Percentiles rank a stretch among this genome's conserved stretches.
These are phyloP conservation scores for Apophysomyces ossiformis DNA, from an alignment of 371 early-diverging fungal genomes.

Conservation along the genomic window DNA sequence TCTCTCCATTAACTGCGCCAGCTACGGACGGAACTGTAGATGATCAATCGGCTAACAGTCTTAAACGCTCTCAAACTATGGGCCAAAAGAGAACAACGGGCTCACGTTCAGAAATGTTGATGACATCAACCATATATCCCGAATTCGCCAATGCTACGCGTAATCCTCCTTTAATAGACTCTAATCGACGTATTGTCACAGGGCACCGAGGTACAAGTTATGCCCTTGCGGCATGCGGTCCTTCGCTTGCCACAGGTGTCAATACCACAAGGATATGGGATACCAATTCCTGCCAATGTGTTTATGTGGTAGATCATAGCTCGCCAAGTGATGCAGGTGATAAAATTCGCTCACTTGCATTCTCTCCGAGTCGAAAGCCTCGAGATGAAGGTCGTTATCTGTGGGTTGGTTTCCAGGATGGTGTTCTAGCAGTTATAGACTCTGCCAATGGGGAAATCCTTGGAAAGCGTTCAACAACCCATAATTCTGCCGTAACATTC, in stretches of 20 bases:
- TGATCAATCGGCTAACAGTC: not conserved
- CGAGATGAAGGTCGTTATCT: constrained; percentile 51
- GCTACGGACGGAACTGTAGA: not conserved
- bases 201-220: constrained; percentile 24
- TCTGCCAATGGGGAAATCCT: constrained; percentile 47
- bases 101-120: not conserved
- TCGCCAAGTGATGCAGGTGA: constrained; percentile 28
- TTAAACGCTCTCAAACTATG: not conserved
- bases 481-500: constrained; percentile 62
- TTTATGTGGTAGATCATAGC: constrained; percentile 18
- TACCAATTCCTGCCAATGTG: constrained; percentile 11
- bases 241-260: constrained; percentile 28
- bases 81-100: not conserved
- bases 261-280: constrained; percentile 30
- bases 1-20: not conserved
- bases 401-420: constrained; percentile 70
- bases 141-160: constrained; percentile 2
- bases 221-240: constrained; percentile 27
- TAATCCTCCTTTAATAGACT: constrained; percentile 19
- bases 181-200: constrained; percentile 10
- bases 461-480: constrained; percentile 56
- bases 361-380: constrained; percentile 45
- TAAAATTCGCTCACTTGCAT: constrained; percentile 32
- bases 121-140: constrained; percentile 7
- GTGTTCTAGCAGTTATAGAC: constrained; percentile 63